Evolutionary conservation across 768 basidiomycete genomes (phyloP).

Genomic region (Rhodotorula diobovata): DNA sequence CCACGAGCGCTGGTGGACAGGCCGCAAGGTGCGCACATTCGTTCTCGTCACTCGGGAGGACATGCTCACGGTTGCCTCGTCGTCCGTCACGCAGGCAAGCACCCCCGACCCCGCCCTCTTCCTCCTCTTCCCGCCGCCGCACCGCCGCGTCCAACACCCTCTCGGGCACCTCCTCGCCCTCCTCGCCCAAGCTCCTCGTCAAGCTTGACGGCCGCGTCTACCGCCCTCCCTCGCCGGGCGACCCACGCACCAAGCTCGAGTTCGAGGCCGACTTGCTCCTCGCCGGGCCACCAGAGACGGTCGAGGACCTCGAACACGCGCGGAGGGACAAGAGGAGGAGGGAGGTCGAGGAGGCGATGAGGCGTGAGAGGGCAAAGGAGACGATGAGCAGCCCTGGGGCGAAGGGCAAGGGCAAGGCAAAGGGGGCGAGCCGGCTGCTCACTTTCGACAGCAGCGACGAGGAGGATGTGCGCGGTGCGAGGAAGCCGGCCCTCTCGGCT

Average conservation of each 20-base stretch:
- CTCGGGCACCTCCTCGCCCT: background rate
- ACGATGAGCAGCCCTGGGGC: background rate
- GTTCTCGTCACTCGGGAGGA: background rate
- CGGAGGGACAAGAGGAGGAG: slow-evolving; percentile 9
- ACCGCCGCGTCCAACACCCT: background rate
- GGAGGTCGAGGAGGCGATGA: slow-evolving; percentile 22
- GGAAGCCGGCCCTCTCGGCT: background rate
- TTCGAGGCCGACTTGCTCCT: slow-evolving; percentile 29
- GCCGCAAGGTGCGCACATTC: background rate
- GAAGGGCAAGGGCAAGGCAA: background rate
- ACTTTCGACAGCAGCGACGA: slow-evolving; percentile 6
- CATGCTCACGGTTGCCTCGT: too few species aligned
- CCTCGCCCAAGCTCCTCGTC: slow-evolving; percentile 22
- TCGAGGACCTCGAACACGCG: slow-evolving; percentile 22
- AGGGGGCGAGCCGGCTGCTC: slow-evolving; percentile 1
- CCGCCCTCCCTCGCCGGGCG: slow-evolving; percentile 24
- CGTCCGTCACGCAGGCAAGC: background rate
- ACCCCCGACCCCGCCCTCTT: slow-evolving; percentile 23
- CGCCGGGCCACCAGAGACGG: slow-evolving; percentile 24
- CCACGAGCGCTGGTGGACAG: background rate
- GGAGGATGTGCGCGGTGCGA: background rate
- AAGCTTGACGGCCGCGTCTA: slow-evolving; percentile 35
- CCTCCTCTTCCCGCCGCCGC: background rate
- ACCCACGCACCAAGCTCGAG: slow-evolving; percentile 1
- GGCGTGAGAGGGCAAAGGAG: background rate